These are phyloP conservation scores for Hydnomerulius pinastri DNA, from an alignment of 768 basidiomycete species.

Conservation along the genomic window DNA sequence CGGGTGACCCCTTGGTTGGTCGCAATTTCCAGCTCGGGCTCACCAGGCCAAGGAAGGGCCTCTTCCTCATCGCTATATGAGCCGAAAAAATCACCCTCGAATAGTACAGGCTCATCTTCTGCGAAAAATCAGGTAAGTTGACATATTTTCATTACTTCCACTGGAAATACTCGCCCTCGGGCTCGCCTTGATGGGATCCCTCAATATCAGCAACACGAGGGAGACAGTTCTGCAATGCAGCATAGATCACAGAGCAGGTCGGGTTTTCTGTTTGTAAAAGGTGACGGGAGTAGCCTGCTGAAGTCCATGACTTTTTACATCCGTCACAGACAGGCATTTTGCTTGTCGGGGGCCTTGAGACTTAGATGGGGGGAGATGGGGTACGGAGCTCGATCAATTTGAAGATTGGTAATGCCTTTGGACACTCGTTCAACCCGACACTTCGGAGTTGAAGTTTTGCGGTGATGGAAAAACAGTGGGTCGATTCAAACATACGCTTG, in stretches of 20 bases:
- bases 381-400: too few species aligned
- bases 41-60: neutral
- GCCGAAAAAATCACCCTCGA: constrained; percentile 1
- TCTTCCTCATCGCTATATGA: neutral
- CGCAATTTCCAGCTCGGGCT: too few species aligned
- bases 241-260: neutral
- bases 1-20: too few species aligned
- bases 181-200: neutral
- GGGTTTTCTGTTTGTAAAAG: neutral
- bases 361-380: neutral
- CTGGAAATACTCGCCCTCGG: too few species aligned
- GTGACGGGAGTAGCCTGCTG: neutral
- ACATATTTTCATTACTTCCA: too few species aligned
- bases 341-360: neutral
- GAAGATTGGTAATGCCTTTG: neutral
- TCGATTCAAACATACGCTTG: neutral
- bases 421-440: neutral
- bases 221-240: neutral
- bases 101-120: neutral
- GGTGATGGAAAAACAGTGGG: neutral
- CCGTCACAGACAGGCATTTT: neutral
- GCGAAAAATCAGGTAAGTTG: neutral
- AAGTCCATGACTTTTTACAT: neutral
- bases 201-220: neutral
- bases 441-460: neutral